Base-by-base conservation (phyloP, 2,329 filamentous ascomycete genomes). In the Monilinia fructigena region DNA sequence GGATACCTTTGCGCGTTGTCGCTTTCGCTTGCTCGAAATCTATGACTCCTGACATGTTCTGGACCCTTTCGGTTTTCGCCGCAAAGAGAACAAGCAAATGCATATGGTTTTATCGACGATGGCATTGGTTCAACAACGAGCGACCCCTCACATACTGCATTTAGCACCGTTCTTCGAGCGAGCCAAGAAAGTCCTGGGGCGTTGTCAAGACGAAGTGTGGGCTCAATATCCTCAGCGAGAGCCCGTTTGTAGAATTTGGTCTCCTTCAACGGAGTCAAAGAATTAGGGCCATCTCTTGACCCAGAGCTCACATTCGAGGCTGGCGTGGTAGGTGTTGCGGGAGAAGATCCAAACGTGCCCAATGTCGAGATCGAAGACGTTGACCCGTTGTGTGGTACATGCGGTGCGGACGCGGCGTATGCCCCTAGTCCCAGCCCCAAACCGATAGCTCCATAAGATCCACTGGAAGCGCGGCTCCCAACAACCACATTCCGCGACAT, bases 111-210 rank as follows among this genome's bases (percentile, higher is more conserved):
- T 12, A 72, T 70, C 73, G 84, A 79, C 20, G 86, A 80, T 1
- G 91, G 88, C 68, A 94, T 89, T 1, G 93, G 95, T 76, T 99
- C 95, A 4, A 99, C 93, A 4, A 97, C 88, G 26, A 99, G 82
- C 14, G 87, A 89, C 14, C 94, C 94, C 48, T 96, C 91, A 26
- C 89, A 90, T 71, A 99, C 90, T 63, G 92, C 89, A 68, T 85
- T 89, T 48, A 97, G 78, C 6, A 98, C 93, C 7, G 89, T 91
- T 66, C 95, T 88, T 55, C 94, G 89, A 59, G 92, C 93, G 56
- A 99, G 84, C 92, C 95, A 99, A 0, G 93, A 97, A 38, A 99
- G 85, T 0, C 93, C 92, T 0, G 95, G 95, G 0, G 95, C 93
- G 2, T 87, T 85, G 76, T 99, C 95, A 4, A 99, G 85, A 53